phyloP scores from a whole-genome alignment of 306 rosid genomes.

The Pachyrhizus erosus region DNA sequence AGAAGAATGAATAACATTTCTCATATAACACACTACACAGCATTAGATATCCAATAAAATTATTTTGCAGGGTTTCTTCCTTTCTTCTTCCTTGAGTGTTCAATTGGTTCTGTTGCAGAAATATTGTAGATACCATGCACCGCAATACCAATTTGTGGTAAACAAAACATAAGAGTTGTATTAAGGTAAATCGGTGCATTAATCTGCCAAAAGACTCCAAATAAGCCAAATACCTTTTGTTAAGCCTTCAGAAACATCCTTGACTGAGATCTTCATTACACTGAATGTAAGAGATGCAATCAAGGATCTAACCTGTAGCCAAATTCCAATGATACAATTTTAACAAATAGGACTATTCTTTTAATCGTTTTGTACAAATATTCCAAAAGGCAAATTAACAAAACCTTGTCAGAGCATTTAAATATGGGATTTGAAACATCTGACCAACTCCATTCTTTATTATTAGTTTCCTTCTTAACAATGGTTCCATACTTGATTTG shows the following conservation, averaged over 20 bases:
- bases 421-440: constrained; percentile 64
- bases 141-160: constrained; percentile 19
- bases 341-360: constrained; percentile 33
- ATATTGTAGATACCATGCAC: neutral
- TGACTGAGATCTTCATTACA: constrained; percentile 76
- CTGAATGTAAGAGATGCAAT: constrained; percentile 70
- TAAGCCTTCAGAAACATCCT: constrained; percentile 64
- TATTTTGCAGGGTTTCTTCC: constrained; percentile 16
- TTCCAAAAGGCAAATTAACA: constrained; percentile 36
- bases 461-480: constrained; percentile 58
- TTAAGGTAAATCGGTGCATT: constrained; percentile 22
- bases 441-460: constrained; percentile 76
- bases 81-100: constrained; percentile 20
- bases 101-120: constrained; percentile 20
- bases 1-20: constrained; percentile 22
- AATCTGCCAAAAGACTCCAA: constrained; percentile 24
- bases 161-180: constrained; percentile 17
- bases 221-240: constrained; percentile 70
- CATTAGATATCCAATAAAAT: constrained; percentile 26
- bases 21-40: constrained; percentile 8
- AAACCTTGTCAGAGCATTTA: constrained; percentile 81
- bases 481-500: constrained; percentile 76
- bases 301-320: constrained; percentile 73
- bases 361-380: constrained; percentile 7
- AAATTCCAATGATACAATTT: constrained; percentile 32